phyloP scores from a whole-genome alignment of 2,329 filamentous ascomycete species.

The Pseudogymnoascus sp. region DNA sequence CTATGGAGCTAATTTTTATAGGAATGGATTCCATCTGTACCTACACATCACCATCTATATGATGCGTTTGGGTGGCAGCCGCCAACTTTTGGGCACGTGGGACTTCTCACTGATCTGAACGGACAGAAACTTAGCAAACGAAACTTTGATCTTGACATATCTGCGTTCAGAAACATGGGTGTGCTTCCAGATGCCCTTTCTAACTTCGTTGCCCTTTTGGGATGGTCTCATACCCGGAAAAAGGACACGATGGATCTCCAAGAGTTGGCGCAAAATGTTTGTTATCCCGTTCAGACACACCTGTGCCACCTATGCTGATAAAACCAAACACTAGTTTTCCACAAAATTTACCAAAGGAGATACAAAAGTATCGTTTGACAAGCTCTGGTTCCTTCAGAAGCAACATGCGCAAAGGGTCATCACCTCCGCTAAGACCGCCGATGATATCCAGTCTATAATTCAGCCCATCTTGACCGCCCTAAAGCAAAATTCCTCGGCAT shows the following conservation, averaged over 20 bases:
- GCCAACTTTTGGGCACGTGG: constrained; percentile 73
- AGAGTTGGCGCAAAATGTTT: constrained; percentile 62
- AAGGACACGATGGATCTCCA: constrained; percentile 66
- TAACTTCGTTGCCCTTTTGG: constrained; percentile 80
- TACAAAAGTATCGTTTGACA: constrained; percentile 71
- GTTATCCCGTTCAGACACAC: constrained; percentile 22
- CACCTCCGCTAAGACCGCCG: neutral
- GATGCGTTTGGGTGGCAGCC: constrained; percentile 67
- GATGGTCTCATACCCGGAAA: constrained; percentile 66
- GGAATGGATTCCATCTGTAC: constrained; percentile 96
- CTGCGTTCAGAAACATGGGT: constrained; percentile 48
- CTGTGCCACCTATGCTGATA: constrained; percentile 9
- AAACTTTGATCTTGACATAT: constrained; percentile 56
- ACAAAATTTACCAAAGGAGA: constrained; percentile 89
- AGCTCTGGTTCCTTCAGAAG: constrained; percentile 73
- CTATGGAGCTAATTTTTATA: constrained; percentile 27
- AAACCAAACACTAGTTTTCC: neutral
- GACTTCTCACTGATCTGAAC: constrained; percentile 61
- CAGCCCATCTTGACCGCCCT: neutral
- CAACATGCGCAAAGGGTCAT: constrained; percentile 41
- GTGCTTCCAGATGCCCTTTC: constrained; percentile 57
- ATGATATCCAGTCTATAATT: constrained; percentile 1
- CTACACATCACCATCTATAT: constrained; percentile 69
- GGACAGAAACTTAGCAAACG: constrained; percentile 82
- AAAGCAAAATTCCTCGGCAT: neutral